These are phyloP conservation scores for Glaciozyma martinii DNA, from an alignment of 768 basidiomycete species.

Conservation along the genomic window DNA sequence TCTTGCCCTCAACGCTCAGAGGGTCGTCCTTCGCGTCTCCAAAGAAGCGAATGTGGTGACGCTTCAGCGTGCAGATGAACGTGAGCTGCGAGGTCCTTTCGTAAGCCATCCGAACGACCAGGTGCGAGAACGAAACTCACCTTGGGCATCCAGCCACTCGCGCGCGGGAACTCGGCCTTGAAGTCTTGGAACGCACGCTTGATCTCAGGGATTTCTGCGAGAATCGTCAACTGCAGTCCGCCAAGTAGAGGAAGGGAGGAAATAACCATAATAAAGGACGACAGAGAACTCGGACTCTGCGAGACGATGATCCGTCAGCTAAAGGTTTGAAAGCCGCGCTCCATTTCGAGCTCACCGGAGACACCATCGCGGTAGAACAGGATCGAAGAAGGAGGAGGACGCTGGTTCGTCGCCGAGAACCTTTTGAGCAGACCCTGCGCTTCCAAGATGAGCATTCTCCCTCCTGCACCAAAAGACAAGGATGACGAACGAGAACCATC, in stretches of 20 bases:
- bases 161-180: not conserved
- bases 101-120: not conserved
- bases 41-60: slow-evolving; percentile 19
- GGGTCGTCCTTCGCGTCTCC: not conserved
- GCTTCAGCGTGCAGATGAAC: slow-evolving; percentile 8
- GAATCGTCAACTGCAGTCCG: not conserved
- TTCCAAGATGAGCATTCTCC: not conserved
- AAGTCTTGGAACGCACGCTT: not conserved
- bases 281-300: not conserved
- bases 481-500: not conserved
- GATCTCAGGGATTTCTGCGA: slow-evolving; percentile 4
- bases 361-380: slow-evolving; percentile 25
- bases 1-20: not conserved
- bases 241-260: too few species aligned
- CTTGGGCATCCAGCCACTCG: slow-evolving; percentile 4
- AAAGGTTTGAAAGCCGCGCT: too few species aligned
- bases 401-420: not conserved
- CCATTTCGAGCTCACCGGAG: not conserved
- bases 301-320: not conserved
- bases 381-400: not conserved
- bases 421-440: slow-evolving; percentile 10
- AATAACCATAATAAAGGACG: not conserved
- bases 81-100: slow-evolving; percentile 4
- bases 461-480: too few species aligned
- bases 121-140: not conserved